Percentiles rank a stretch among this genome's conserved stretches.
These are phyloP conservation scores for Aspergillus flavus DNA, from an alignment of 2,329 filamentous ascomycete species.

Conservation along the genomic window DNA sequence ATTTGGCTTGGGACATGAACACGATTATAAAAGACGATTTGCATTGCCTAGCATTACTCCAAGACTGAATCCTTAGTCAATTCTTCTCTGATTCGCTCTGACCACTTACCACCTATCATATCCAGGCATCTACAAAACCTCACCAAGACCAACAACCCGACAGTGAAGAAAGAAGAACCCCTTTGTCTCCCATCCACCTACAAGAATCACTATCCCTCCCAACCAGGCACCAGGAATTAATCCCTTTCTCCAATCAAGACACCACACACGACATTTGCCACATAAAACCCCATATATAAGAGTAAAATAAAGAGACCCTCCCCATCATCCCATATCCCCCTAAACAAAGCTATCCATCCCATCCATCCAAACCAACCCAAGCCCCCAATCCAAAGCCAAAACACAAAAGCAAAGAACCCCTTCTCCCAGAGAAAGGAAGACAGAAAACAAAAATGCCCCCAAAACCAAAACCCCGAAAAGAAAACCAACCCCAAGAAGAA, in stretches of 20 bases:
- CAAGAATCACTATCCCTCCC: not conserved
- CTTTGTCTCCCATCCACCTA: not conserved
- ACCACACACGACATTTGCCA: not conserved
- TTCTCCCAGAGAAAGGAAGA: not conserved
- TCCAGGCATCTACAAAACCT: not conserved
- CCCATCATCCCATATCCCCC: not conserved
- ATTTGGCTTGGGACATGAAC: not conserved
- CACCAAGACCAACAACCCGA: not conserved
- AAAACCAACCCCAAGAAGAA: not conserved
- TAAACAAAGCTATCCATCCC: not conserved
- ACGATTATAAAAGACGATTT: not conserved
- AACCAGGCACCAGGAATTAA: not conserved
- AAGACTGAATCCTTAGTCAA: slow-evolving; percentile 2
- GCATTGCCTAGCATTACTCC: not conserved
- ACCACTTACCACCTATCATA: not conserved
- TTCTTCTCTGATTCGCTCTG: slow-evolving; percentile 1
- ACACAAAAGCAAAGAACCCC: not conserved
- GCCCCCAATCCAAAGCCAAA: no score
- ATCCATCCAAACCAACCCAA: not conserved
- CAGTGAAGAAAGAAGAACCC: not conserved
- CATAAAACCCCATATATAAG: not conserved
- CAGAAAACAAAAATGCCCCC: not conserved
- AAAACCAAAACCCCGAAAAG: not conserved
- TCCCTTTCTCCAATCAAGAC: not conserved
- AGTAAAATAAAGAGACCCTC: not conserved